Conservation (phyloP, 805 yeast genomes). For the Lipomyces sp. region DNA sequence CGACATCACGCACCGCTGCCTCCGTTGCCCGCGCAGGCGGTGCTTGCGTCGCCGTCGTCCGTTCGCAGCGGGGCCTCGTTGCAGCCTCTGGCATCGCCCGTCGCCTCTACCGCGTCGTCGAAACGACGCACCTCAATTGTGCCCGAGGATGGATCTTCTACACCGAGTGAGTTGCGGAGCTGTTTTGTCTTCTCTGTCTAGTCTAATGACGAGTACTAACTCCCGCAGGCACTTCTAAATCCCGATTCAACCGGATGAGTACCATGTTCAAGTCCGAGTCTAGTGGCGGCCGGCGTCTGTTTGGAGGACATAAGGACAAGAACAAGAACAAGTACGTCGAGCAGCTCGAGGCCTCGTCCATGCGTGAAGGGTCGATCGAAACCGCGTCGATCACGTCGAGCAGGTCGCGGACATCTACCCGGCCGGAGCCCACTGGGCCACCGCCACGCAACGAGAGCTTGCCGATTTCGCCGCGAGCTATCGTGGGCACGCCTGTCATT, state of each 20-base stretch:
- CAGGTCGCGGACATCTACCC: constrained; percentile 2
- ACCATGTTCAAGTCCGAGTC: constrained; percentile 14
- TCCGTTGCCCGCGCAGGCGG: neutral
- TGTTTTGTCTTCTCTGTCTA: neutral
- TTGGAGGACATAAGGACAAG: constrained; percentile 22
- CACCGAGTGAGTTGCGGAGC: too few relatives aligned
- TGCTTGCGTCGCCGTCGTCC: constrained; percentile 2
- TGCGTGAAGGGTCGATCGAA: constrained; percentile 1
- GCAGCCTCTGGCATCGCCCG: constrained; percentile 15
- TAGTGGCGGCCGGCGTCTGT: constrained; percentile 24
- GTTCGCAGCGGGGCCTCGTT: too few relatives aligned
- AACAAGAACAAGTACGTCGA: constrained; percentile 3
- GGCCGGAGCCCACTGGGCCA: neutral
- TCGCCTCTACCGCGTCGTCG: constrained; percentile 1
- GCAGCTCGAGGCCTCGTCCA: constrained; percentile 4
- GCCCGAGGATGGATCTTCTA: constrained; percentile 1
- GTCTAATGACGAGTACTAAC: neutral
- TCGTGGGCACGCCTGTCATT: too few relatives aligned
- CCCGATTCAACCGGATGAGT: constrained; percentile 18
- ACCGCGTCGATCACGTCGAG: constrained; percentile 4
- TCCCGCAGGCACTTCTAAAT: neutral
- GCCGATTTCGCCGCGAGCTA: too few relatives aligned
- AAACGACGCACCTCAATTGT: constrained; percentile 8
- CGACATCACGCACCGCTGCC: neutral
- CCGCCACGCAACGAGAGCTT: neutral